Percentiles rank a stretch among this genome's conserved stretches.
phyloP scores from a whole-genome alignment of 2,329 filamentous ascomycete genomes.

The Chaetomium sp. region DNA sequence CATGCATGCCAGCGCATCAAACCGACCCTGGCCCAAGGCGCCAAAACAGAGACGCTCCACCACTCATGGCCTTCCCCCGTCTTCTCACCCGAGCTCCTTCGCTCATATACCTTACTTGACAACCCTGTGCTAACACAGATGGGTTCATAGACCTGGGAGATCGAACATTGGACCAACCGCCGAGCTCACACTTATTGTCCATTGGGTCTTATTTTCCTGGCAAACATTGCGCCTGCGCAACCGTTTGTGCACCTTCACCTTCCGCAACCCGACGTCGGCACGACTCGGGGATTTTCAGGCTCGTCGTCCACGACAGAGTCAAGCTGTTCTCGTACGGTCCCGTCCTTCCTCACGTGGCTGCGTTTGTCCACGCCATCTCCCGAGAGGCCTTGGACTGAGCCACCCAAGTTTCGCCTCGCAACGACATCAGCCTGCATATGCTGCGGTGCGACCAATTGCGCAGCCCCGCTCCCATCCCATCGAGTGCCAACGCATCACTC shows the following conservation, averaged over 20 bases:
- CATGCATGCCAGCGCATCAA: constrained; percentile 62
- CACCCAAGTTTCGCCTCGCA: constrained; percentile 44
- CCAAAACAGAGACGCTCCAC: constrained; percentile 42
- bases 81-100: constrained; percentile 42
- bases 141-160: constrained; percentile 45
- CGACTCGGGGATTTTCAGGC: constrained; percentile 27
- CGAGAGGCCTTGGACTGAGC: constrained; percentile 42
- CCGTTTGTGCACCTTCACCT: constrained; percentile 15
- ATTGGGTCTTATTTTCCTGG: constrained; percentile 1
- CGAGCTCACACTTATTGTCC: constrained; percentile 19
- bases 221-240: constrained; percentile 38
- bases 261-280: constrained; percentile 8
- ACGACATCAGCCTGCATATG: constrained; percentile 62
- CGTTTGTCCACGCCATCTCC: constrained; percentile 41
- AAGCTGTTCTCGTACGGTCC: constrained; percentile 13
- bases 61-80: constrained; percentile 36
- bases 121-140: constrained; percentile 42
- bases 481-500: constrained; percentile 64
- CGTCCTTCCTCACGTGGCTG: constrained; percentile 48
- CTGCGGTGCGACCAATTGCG: constrained; percentile 57
- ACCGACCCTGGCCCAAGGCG: constrained; percentile 47
- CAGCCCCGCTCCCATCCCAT: constrained; percentile 54
- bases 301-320: constrained; percentile 36
- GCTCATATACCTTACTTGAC: constrained; percentile 43
- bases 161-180: constrained; percentile 38